A percentile compares a stretch with the other conserved stretches of the same genome.
These are phyloP conservation scores for Ogataea neopini DNA, from an alignment of 805 yeast genomes.

Conservation along the genomic window DNA sequence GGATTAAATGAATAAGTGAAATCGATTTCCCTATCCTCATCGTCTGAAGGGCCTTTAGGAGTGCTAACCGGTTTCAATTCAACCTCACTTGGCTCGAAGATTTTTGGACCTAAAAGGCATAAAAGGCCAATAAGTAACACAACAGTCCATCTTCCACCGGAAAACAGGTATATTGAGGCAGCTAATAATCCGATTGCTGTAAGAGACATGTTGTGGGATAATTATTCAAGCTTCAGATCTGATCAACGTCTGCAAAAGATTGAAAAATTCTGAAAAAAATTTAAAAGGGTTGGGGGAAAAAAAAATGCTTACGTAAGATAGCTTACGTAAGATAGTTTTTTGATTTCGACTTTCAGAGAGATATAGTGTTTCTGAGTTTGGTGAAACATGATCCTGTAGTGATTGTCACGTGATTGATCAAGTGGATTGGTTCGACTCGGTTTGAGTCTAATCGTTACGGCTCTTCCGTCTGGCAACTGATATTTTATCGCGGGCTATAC, in stretches of 20 bases:
- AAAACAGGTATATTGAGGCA: constrained; percentile 31
- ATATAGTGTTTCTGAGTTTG: too few species aligned
- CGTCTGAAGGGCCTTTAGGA: constrained; percentile 4
- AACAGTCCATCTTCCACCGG: constrained; percentile 47
- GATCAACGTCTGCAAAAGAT: not conserved
- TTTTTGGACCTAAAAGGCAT: constrained; percentile 11
- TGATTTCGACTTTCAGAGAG: too few species aligned
- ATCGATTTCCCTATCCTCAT: constrained; percentile 10
- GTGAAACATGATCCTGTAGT: too few species aligned
- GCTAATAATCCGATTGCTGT: constrained; percentile 9
- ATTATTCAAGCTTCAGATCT: not conserved
- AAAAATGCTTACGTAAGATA: too few species aligned
- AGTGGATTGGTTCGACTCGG: too few species aligned
- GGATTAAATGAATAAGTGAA: constrained; percentile 11
- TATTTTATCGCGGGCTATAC: too few species aligned
- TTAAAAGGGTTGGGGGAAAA: too few species aligned
- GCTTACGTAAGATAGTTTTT: too few species aligned
- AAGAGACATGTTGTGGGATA: not conserved
- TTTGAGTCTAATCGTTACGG: too few species aligned
- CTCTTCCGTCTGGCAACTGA: too few species aligned
- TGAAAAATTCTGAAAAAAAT: not conserved
- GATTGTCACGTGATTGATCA: too few species aligned
- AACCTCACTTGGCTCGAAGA: not conserved
- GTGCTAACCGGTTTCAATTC: not conserved
- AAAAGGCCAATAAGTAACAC: constrained; percentile 28